Evolutionary conservation across 2,329 filamentous ascomycete species (phyloP).

Genomic region (Aspergillus novoparasiticus): DNA sequence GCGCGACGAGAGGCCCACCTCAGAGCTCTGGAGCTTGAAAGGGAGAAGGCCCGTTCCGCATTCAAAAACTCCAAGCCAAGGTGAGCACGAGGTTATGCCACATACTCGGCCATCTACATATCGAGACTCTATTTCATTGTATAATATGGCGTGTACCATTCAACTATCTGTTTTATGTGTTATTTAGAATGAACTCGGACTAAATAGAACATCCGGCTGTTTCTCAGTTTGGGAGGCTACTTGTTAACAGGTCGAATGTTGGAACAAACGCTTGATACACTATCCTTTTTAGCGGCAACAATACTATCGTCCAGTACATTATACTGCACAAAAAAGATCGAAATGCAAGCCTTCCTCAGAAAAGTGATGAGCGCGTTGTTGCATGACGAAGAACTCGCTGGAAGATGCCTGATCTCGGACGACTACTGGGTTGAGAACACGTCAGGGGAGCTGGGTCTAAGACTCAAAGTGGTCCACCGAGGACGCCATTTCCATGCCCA

Average conservation of each 20-base stretch:
- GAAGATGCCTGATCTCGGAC: neutral
- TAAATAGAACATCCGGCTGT: conserved; percentile 10
- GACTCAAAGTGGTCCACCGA: neutral
- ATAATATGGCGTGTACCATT: conserved; percentile 18
- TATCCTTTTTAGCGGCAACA: neutral
- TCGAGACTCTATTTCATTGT: conserved; percentile 15
- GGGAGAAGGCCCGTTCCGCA: conserved; percentile 25
- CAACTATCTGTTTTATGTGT: conserved; percentile 10
- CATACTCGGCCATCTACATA: conserved; percentile 5
- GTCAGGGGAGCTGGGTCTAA: neutral
- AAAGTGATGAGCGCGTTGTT: neutral
- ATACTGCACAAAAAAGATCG: neutral
- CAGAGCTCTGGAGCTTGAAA: conserved; percentile 26
- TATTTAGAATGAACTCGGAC: conserved; percentile 10
- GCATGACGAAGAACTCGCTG: neutral
- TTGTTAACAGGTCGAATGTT: neutral
- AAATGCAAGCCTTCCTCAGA: neutral
- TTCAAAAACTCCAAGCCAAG: conserved; percentile 16
- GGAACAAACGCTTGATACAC: neutral
- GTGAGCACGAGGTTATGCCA: conserved; percentile 13
- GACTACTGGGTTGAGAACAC: neutral
- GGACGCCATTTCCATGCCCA: neutral
- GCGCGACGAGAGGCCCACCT: conserved; percentile 32
- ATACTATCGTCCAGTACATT: neutral
- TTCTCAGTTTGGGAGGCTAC: neutral